phyloP scores from a whole-genome alignment of 441 rosid genomes.

The Erodium moschatum region DNA sequence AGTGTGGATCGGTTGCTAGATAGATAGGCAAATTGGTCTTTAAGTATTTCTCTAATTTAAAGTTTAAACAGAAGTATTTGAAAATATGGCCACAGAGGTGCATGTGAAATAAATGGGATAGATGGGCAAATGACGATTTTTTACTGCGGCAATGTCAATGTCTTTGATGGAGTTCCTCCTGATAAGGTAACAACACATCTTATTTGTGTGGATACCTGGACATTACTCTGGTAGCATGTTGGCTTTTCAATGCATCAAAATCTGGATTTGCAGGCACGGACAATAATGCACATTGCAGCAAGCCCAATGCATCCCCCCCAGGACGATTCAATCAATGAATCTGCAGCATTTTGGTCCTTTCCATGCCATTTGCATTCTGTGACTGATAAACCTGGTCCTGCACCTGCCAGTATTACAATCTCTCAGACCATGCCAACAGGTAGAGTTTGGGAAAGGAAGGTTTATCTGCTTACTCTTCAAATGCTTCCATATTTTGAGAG shows the following conservation, averaged over 20 bases:
- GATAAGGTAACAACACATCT: conserved; percentile 27
- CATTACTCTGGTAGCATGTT: conserved; percentile 6
- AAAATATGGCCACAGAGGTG: conserved; percentile 23
- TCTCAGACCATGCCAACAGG: conserved; percentile 33
- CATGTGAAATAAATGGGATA: conserved; percentile 22
- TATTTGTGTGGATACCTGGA: conserved; percentile 3
- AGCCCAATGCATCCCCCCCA: conserved; percentile 21
- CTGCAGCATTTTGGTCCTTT: conserved; percentile 26
- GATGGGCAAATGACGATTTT: conserved; percentile 38
- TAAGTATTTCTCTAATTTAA: conserved; percentile 10
- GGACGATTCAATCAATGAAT: conserved; percentile 25
- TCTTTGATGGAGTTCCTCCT: conserved; percentile 32
- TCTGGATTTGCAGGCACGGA: conserved; percentile 32
- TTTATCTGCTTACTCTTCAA: neutral
- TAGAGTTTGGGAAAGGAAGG: conserved; percentile 16
- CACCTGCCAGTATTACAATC: conserved; percentile 18
- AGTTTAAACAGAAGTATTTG: conserved; percentile 18
- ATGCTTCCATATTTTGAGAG: neutral
- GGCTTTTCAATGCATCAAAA: conserved; percentile 10
- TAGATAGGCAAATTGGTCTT: neutral
- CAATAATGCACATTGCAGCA: conserved; percentile 36
- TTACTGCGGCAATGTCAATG: conserved; percentile 40
- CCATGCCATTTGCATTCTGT: conserved; percentile 30
- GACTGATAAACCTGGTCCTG: conserved; percentile 24
- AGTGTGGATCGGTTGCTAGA: neutral